Percentiles rank a stretch among this genome's conserved stretches.
Evolutionary conservation across 495 filamentous ascomycete species (phyloP).

Genomic region (Haplographium delicatum): DNA sequence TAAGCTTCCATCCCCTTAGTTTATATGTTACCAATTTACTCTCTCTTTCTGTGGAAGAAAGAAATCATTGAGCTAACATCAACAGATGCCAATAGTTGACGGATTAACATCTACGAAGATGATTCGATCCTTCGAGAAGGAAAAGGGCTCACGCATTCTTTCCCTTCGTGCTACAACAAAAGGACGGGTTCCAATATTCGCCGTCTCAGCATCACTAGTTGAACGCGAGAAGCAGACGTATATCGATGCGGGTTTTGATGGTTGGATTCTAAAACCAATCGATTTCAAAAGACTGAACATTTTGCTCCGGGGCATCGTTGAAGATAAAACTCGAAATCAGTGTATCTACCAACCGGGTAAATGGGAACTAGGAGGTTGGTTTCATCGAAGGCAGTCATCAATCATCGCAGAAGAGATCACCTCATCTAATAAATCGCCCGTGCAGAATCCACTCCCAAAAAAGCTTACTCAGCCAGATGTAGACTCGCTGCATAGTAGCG

Average conservation of each 20-base stretch:
- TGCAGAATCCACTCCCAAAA: neutral
- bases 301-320: conserved; percentile 55
- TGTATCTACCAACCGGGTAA: conserved; percentile 55
- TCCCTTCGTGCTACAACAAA: conserved; percentile 43
- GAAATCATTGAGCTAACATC: conserved; percentile 32
- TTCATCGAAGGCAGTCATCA: conserved; percentile 27
- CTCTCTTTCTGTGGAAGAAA: neutral
- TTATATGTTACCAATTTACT: neutral
- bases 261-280: conserved; percentile 78
- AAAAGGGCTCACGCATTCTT: conserved; percentile 32
- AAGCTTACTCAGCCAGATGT: neutral
- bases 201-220: conserved; percentile 80
- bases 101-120: conserved; percentile 76
- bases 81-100: conserved; percentile 82
- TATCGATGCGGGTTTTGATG: conserved; percentile 80
- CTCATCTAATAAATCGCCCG: conserved; percentile 1
- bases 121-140: conserved; percentile 68
- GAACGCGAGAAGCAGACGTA: conserved; percentile 67
- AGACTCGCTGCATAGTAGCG: conserved; percentile 6
- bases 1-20: conserved; percentile 39
- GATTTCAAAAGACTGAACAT: conserved; percentile 62
- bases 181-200: conserved; percentile 73
- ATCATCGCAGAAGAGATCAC: neutral
- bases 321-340: conserved; percentile 37
- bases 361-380: conserved; percentile 76